Base-by-base conservation (phyloP, 257 asterid genomes). In the Ballota nigra region DNA sequence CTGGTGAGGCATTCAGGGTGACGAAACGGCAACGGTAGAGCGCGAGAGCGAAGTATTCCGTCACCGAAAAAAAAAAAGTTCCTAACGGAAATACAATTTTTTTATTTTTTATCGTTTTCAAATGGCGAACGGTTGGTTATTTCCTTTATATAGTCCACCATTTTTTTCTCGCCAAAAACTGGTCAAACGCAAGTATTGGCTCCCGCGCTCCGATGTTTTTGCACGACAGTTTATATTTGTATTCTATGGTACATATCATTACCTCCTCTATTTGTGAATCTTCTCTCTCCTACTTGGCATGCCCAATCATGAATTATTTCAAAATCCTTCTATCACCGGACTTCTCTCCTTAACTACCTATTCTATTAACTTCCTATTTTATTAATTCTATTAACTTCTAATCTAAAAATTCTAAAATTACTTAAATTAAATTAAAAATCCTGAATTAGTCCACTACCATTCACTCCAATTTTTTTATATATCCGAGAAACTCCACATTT, bases 1-100 rank as follows among this genome's bases (percentile, higher is more conserved):
- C 98, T 89, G 96, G 87, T 87, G 95, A 93, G 97, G 96, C 90
- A 89, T 93, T 86, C 98, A 93, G 96, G 96, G 85, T 79, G 85
- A 81, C 82, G 78, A 81, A 83, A 84, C 93, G 92, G 91, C 89
- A 93, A 90, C 92, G 96, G 95, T 86, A 81, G 90, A 89, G 91
- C 89, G 96, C 87, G 89, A 83, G 86, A 82, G 86, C 77, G 75
- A 80, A 84, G 84, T 75, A 79, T 84, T 83, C 94, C 93, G 95
- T 89, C 85, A 84, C 97, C 90, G 88, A 70, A 81, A 81, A 86
- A 78, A n/a, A 68, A 38, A 13, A 56, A 77, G 69, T 75, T 80
- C 85, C 84, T 12, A 69, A 75, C 38, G 77, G 78, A 85, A 78
- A 78, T 78, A 81, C 75, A 76, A 79, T 58, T 60, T 36, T 60